Evolutionary conservation across 2,329 filamentous ascomycete species (phyloP), one percentile per base, ranked within the genome.

Genomic region (Rhexocercosporidium sp.): DNA sequence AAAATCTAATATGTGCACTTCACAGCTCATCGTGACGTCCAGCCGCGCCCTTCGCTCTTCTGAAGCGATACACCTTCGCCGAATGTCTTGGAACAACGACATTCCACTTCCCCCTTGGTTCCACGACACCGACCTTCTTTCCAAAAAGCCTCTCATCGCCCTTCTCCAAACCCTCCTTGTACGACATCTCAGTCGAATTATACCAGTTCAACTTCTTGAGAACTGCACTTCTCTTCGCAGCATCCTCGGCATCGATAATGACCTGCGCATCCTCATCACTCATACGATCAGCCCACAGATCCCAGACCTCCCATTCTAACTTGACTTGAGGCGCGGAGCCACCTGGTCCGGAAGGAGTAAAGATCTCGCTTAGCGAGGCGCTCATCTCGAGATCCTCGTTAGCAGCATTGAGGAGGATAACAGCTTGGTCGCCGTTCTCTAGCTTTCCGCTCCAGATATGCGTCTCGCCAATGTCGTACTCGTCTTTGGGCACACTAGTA

Each of bases 271-370:
- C 78, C 1, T 74, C 76, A 31, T 80, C 76, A 27, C 73, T 77
- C 82, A 87, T 85, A 44, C 84, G 77, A 66, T 82, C 81, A 4
- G 79, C 84, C 84, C 84, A 86, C 3, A 86, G 76, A 70, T 87
- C 84, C 70, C 81, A 83, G 3, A 86, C 75, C 66, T 85, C 82
- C 83, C 83, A 86, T 0, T 74, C 76, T 65, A 78, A 70, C 37
- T 77, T 72, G 0, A 81, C 72, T 71, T 83, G 77, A 0, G 75
- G 70, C 0, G 80, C 81, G 0, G 80, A 79, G 27, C 79, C 80
- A 5, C 75, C 81, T 16, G 54, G 54, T 57, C 54, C 54, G 39
- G 79, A 75, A 64, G 82, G 80, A 66, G 82, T 74, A 75, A 86
- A 86, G 59, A 86, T 82, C 49, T 86, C 84, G 34, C 76, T 75